Evolutionary conservation across 2,329 filamentous ascomycete genomes (phyloP), one percentile per base, ranked within the genome.

Genomic region (Rutstroemia sydowiana): DNA sequence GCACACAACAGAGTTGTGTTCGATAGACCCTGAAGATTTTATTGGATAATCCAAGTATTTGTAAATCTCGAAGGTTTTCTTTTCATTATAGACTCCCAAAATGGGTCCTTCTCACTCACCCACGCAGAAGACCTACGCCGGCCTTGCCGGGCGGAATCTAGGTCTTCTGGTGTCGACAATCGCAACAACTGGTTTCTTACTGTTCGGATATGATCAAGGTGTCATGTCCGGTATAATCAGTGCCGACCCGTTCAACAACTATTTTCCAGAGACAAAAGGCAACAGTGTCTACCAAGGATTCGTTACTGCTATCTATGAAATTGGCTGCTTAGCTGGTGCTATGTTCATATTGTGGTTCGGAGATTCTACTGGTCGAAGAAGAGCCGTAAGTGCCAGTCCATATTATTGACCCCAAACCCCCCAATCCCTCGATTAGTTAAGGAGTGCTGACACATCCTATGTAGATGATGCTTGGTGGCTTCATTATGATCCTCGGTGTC

Each of bases 141-240:
- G 85, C 66, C 75, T 88, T 55, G 76, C 75, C 49, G 85, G 85
- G 70, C 71, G 76, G 20, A 69, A 71, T 66, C 80, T 89, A 55
- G 87, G 85, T 71, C 75, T 81, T 67, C 82, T 84, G 54, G 81
- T 89, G 60, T 81, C 82, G 53, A 72, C 81, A 13, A 78, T 88
- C 63, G 85, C 85, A 48, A 86, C 85, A 59, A 81, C 82, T 47
- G 88, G 88, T 50, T 89, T 95, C 40, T 90, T 95, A 63, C 74
- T 95, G 16, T 95, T 95, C 63, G 88, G 88, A 59, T 93, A 92
- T 73, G 88, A 93, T 68, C 88, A 93, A 68, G 88, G 88, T 63
- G 88, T 93, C 59, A 92, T 92, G 88, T 89, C 85, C 55, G 78
- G 78, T 59, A 79, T 79, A 57, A 84, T 85, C 62, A 83, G 79